phyloP scores from a whole-genome alignment of 768 basidiomycete genomes.

The Lactarius psammicola region DNA sequence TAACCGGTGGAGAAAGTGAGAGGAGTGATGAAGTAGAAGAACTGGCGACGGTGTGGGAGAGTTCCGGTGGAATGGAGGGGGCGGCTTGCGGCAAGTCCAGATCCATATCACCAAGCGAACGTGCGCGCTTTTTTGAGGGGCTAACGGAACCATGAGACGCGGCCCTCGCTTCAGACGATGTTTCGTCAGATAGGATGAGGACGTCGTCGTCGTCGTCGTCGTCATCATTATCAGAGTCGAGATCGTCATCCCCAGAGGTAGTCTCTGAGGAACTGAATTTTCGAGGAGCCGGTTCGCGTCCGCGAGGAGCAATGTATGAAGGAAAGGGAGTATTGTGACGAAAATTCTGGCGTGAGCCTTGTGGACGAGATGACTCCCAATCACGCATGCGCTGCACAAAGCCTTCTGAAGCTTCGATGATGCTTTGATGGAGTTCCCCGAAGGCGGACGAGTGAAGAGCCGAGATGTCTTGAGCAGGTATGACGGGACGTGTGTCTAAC shows the following conservation, averaged over 20 bases:
- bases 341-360: slow-evolving; percentile 38
- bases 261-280: slow-evolving; percentile 28
- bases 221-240: slow-evolving; percentile 39
- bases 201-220: slow-evolving; percentile 61
- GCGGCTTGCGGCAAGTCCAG: slow-evolving; percentile 36
- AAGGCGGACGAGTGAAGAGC: slow-evolving; percentile 62
- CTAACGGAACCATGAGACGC: slow-evolving; percentile 18
- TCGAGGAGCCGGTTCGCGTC: slow-evolving; percentile 21
- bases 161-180: slow-evolving; percentile 29
- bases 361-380: slow-evolving; percentile 55
- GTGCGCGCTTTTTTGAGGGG: slow-evolving; percentile 42
- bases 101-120: slow-evolving; percentile 47
- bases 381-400: slow-evolving; percentile 72
- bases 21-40: slow-evolving; percentile 43
- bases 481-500: slow-evolving; percentile 11
- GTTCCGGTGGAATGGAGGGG: slow-evolving; percentile 35
- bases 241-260: slow-evolving; percentile 27
- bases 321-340: slow-evolving; percentile 37
- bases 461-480: slow-evolving; percentile 36
- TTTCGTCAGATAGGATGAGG: slow-evolving; percentile 50
- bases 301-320: slow-evolving; percentile 9
- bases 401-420: slow-evolving; percentile 63
- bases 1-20: slow-evolving; percentile 36
- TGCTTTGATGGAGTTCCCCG: slow-evolving; percentile 59
- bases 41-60: slow-evolving; percentile 39